Percentiles rank a stretch among this genome's conserved stretches.
Conservation (phyloP, 306 rosid species). For the Castanospermum australe region DNA sequence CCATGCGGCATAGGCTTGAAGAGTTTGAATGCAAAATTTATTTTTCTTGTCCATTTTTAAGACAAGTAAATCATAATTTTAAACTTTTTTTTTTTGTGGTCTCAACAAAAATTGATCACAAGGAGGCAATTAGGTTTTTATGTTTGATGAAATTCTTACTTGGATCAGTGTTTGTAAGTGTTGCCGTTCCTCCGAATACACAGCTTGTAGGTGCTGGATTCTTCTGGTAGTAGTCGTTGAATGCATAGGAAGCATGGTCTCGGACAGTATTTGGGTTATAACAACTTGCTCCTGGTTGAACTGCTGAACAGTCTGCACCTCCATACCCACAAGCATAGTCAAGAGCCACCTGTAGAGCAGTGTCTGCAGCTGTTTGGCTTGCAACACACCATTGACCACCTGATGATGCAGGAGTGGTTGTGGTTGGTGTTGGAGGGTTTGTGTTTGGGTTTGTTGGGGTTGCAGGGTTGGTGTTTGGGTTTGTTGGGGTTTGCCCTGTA, state of each 20-base stretch:
- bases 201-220: slow-evolving; percentile 85
- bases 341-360: slow-evolving; percentile 82
- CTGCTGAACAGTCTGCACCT: slow-evolving; percentile 73
- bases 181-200: slow-evolving; percentile 79
- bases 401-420: slow-evolving; percentile 41
- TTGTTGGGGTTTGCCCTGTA: slow-evolving; percentile 38
- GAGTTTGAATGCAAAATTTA: not conserved
- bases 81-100: not conserved
- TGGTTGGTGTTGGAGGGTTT: slow-evolving; percentile 37
- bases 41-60: not conserved
- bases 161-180: slow-evolving; percentile 68
- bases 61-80: not conserved
- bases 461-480: slow-evolving; percentile 14
- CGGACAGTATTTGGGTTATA: slow-evolving; percentile 68
- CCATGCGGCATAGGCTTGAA: not conserved
- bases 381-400: slow-evolving; percentile 88
- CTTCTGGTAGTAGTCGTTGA: slow-evolving; percentile 82
- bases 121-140: not conserved
- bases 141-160: slow-evolving; percentile 56
- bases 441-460: slow-evolving; percentile 22
- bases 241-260: slow-evolving; percentile 91
- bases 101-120: not conserved
- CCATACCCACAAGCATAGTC: slow-evolving; percentile 95
- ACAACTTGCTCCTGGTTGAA: slow-evolving; percentile 74
- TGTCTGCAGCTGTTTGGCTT: slow-evolving; percentile 61